Conservation (phyloP, 768 basidiomycete genomes). For the Boletus sp. region DNA sequence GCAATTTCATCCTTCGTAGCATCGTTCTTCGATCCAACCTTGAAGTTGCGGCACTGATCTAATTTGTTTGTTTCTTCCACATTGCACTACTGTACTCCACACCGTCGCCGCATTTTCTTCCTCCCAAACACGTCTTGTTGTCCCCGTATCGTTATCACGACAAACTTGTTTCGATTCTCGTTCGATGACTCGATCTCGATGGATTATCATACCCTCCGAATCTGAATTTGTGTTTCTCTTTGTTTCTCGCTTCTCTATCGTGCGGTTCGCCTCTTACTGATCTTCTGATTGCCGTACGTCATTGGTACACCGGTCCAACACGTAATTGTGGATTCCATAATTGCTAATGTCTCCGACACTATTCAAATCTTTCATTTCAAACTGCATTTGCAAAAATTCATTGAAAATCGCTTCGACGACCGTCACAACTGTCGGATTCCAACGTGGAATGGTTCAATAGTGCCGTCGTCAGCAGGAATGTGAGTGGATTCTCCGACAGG, state of each 20-base stretch:
- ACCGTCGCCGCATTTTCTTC: constrained; percentile 6
- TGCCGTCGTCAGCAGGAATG: constrained; percentile 68
- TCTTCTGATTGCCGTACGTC: constrained; percentile 20
- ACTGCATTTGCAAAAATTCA: constrained; percentile 2
- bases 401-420: constrained; percentile 10
- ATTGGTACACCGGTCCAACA: constrained; percentile 25
- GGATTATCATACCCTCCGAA: constrained; percentile 16
- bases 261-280: constrained; percentile 12
- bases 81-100: constrained; percentile 14
- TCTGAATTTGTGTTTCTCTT: not conserved
- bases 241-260: constrained; percentile 9
- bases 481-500: constrained; percentile 40
- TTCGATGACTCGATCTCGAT: constrained; percentile 15
- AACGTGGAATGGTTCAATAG: constrained; percentile 32
- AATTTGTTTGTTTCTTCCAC: constrained; percentile 22
- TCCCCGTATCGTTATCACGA: constrained; percentile 15
- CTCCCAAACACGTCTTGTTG: constrained; percentile 14
- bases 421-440: not conserved
- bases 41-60: constrained; percentile 34
- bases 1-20: constrained; percentile 24
- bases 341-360: constrained; percentile 15
- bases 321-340: constrained; percentile 28
- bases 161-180: constrained; percentile 16
- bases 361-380: constrained; percentile 1
- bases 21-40: constrained; percentile 39